Evolutionary conservation across 2,329 filamentous ascomycete genomes (phyloP), one percentile per base, ranked within the genome.

Genomic region (Fusarium mundagurra): DNA sequence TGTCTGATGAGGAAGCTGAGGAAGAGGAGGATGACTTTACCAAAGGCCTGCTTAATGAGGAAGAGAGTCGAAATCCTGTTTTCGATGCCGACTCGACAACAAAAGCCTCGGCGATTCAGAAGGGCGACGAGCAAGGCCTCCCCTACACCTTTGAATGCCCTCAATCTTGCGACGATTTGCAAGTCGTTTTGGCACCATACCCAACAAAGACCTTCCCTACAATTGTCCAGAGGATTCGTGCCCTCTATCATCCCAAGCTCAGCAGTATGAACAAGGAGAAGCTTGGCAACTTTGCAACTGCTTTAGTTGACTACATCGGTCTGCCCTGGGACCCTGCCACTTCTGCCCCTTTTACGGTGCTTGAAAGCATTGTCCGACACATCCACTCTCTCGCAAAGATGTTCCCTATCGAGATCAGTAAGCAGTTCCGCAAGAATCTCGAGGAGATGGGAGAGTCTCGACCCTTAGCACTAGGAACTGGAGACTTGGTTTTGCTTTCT

Each of bases 361-460:
- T 97, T 22, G 96, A 99, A 82, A 92, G 89, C 60, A 83, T 98
- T 20, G 91, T 96, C 67, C 93, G 96, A 54, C 96, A 99, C 82
- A 88, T 98, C 31, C 97, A 99, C 83, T 98, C 96, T 6, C 87
- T 99, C 62, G 93, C 95, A 8, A 96, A 98, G 80, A 93, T 91
- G 57, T 97, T 95, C 77, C 91, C 96, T 1, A 86, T 93, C 43
- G 92, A 92, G 64, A 93, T 98, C 63, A 92, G 92, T 31, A 90
- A 89, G 68, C 91, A 91, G 16, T 98, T 98, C 82, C 91, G 95
- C 31, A 83, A 87, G n/a, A 92, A 93, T 73, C 87, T 99, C 29
- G 83, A 86, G 61, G 85, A 88, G n/a, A 86, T 91, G 47, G 82
- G 84, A 57, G 75, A 83, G 38, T 78, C 81, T 38, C 85, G 90